phyloP scores from a whole-genome alignment of 2,329 filamentous ascomycete species.

The Alternaria rosae region DNA sequence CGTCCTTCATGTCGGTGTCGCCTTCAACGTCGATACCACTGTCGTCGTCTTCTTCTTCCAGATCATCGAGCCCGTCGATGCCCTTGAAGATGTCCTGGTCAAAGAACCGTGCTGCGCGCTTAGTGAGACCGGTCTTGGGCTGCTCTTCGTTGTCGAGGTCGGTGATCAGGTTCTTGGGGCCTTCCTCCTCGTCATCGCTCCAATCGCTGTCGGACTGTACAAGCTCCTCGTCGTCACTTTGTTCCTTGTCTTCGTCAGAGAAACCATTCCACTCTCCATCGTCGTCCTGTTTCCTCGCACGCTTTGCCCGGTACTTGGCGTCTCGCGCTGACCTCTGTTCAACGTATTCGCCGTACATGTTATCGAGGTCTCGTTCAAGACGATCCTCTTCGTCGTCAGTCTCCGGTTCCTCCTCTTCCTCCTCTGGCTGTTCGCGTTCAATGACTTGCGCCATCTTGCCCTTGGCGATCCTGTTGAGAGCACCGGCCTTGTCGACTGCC shows the following conservation, averaged over 20 bases:
- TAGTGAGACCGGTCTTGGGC: slow-evolving; percentile 72
- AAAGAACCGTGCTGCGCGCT: slow-evolving; percentile 87
- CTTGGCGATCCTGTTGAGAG: slow-evolving; percentile 71
- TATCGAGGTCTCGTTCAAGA: slow-evolving; percentile 84
- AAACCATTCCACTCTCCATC: slow-evolving; percentile 84
- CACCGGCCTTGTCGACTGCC: slow-evolving; percentile 77
- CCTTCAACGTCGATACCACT: slow-evolving; percentile 51
- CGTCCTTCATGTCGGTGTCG: slow-evolving; percentile 31
- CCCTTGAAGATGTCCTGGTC: slow-evolving; percentile 93
- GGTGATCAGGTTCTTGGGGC: slow-evolving; percentile 63
- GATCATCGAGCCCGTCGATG: slow-evolving; percentile 71
- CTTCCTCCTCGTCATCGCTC: slow-evolving; percentile 65
- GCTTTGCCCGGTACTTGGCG: slow-evolving; percentile 90
- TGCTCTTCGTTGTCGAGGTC: slow-evolving; percentile 65
- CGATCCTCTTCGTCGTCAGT: slow-evolving; percentile 81
- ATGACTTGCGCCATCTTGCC: slow-evolving; percentile 79
- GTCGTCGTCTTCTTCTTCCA: slow-evolving; percentile 57
- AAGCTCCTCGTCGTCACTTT: slow-evolving; percentile 64
- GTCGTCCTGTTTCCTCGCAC: slow-evolving; percentile 81
- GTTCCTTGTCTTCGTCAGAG: slow-evolving; percentile 67
- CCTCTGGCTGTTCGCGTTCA: slow-evolving; percentile 57
- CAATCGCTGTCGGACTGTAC: slow-evolving; percentile 68
- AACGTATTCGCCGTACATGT: slow-evolving; percentile 85
- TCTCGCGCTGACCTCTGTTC: slow-evolving; percentile 80
- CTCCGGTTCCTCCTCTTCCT: slow-evolving; percentile 59